These are phyloP conservation scores for Dioszegia hungarica DNA, from an alignment of 768 basidiomycete species.

Conservation along the genomic window DNA sequence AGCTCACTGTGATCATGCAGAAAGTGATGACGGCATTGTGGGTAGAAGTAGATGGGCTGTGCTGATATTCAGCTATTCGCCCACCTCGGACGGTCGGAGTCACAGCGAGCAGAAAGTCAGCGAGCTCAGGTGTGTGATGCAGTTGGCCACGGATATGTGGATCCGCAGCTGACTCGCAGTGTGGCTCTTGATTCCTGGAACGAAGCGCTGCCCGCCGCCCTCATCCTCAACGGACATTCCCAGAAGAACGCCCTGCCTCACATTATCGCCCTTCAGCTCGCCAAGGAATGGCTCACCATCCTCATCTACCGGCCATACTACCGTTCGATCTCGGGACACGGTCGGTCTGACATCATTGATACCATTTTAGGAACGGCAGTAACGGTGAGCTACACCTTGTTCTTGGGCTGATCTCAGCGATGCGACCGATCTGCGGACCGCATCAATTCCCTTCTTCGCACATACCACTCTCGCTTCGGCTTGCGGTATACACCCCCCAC, in stretches of 20 bases:
- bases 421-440: conserved; percentile 27
- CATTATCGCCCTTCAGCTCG: conserved; percentile 37
- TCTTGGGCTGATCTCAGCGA: conserved; percentile 17
- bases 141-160: neutral
- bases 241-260: conserved; percentile 35
- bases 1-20: conserved; percentile 35
- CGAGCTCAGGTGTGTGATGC: conserved; percentile 38
- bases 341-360: neutral
- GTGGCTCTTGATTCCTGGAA: conserved; percentile 33
- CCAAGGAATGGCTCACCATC: conserved; percentile 36
- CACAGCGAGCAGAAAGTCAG: conserved; percentile 25
- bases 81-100: conserved; percentile 25
- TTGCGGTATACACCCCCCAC: conserved; percentile 27
- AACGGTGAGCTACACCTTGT: neutral
- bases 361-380: neutral
- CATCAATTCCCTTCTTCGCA: conserved; percentile 21
- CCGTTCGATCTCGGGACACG: conserved; percentile 12
- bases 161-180: conserved; percentile 7
- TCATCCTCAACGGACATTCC: conserved; percentile 24
- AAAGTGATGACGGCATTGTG: conserved; percentile 39
- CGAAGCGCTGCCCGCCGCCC: conserved; percentile 25
- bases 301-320: conserved; percentile 42
- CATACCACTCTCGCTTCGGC: conserved; percentile 21
- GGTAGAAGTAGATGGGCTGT: conserved; percentile 11
- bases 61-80: conserved; percentile 18